Conservation (phyloP, 495 filamentous ascomycete species). For the Hypoxylon fuscum region DNA sequence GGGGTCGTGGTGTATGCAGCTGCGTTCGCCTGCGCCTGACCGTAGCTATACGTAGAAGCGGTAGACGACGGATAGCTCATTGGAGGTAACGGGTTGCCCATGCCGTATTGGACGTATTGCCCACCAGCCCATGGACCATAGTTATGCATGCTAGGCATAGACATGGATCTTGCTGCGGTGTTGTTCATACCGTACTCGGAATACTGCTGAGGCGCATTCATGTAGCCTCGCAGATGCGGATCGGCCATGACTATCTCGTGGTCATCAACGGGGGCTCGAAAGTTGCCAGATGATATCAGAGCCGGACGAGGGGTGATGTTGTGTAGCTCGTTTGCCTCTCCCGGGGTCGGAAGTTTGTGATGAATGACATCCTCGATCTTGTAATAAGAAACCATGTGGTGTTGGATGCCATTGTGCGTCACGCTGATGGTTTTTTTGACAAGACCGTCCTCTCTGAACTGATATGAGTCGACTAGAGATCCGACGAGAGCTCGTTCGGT, state of each 20-base stretch:
- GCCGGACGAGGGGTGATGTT: conserved; percentile 63
- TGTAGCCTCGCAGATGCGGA: not conserved
- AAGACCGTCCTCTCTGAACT: conserved; percentile 83
- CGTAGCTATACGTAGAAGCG: conserved; percentile 6
- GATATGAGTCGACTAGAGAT: conserved; percentile 85
- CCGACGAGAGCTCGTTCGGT: conserved; percentile 77
- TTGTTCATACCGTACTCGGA: conserved; percentile 19
- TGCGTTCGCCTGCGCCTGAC: not conserved
- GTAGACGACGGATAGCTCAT: not conserved
- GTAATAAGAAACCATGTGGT: conserved; percentile 92
- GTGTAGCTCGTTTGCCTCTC: conserved; percentile 22
- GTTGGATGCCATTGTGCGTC: conserved; percentile 70
- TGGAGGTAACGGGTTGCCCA: conserved; percentile 12
- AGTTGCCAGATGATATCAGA: conserved; percentile 72
- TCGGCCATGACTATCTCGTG: conserved; percentile 30
- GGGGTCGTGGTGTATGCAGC: conserved; percentile 2
- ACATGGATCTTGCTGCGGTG: conserved; percentile 12
- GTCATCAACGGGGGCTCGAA: conserved; percentile 74
- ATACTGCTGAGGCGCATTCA: not conserved
- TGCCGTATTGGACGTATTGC: conserved; percentile 9
- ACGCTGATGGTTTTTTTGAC: conserved; percentile 94
- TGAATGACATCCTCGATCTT: conserved; percentile 76
- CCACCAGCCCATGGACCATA: not conserved
- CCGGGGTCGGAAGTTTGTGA: conserved; percentile 67
- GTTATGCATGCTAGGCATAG: conserved; percentile 20